Percentiles rank a stretch among this genome's conserved stretches.
Evolutionary conservation across 73 alveolate species (phyloP).

Genomic region (Paramecium biaurelia): DNA sequence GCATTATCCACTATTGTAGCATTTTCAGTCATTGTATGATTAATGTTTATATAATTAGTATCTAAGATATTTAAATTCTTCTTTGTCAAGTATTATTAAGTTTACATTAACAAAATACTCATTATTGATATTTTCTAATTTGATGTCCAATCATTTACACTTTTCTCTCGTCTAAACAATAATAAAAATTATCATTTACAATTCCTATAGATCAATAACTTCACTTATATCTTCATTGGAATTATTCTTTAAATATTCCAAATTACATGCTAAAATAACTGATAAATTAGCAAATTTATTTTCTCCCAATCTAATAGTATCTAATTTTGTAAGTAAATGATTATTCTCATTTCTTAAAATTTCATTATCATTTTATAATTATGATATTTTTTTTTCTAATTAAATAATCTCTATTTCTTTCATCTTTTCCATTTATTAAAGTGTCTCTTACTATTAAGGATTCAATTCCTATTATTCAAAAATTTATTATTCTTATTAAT

Average conservation of each 20-base stretch:
- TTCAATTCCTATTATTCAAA: constrained; percentile 50
- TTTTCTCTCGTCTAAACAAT: constrained; percentile 39
- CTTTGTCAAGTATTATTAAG: not conserved
- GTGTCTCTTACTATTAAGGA: constrained; percentile 23
- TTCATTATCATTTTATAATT: constrained; percentile 61
- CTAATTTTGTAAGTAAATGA: constrained; percentile 42
- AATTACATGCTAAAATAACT: constrained; percentile 28
- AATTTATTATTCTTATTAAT: constrained; percentile 65
- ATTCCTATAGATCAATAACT: constrained; percentile 46
- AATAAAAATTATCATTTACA: not conserved
- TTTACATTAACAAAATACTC: constrained; percentile 27
- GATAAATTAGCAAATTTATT: constrained; percentile 57
- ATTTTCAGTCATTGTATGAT: not conserved
- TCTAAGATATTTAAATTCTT: constrained; percentile 24
- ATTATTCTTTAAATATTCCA: constrained; percentile 46
- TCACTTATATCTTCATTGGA: not conserved
- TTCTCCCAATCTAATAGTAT: constrained; percentile 18
- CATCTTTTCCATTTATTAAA: not conserved
- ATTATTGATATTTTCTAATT: constrained; percentile 41
- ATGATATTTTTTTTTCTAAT: constrained; percentile 53
- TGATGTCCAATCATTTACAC: constrained; percentile 51
- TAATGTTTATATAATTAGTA: not conserved
- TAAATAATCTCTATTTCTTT: constrained; percentile 40
- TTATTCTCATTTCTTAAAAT: constrained; percentile 60
- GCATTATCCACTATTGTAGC: constrained; percentile 5